Evolutionary conservation across 78 protist species (phyloP).

Genomic region (Speleostelium caveatum): DNA sequence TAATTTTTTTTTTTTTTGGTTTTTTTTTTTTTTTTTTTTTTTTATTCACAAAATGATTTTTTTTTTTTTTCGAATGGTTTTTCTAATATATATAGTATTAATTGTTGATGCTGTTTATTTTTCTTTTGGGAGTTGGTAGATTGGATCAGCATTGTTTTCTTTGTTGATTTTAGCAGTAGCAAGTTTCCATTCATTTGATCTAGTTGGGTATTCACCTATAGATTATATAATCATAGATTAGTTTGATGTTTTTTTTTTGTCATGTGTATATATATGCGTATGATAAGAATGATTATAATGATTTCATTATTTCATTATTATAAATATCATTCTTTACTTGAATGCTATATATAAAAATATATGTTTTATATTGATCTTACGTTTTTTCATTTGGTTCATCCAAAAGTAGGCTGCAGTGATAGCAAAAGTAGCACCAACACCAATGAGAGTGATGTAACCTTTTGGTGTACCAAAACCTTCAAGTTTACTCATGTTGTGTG

Average conservation of each 20-base stretch:
- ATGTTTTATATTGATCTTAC: background rate
- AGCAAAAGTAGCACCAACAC: conserved; percentile 38
- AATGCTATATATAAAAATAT: background rate
- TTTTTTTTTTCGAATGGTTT: background rate
- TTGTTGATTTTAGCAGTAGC: conserved; percentile 24
- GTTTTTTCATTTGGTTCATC: background rate
- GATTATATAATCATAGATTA: background rate
- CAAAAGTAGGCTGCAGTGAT: conserved; percentile 14
- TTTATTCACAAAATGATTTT: background rate
- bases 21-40: background rate
- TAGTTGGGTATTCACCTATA: conserved; percentile 52
- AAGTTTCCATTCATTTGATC: conserved; percentile 30
- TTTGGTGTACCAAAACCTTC: conserved; percentile 74
- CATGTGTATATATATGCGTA: background rate
- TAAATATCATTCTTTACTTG: background rate
- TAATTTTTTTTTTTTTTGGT: background rate
- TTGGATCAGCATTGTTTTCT: conserved; percentile 57
- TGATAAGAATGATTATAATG: background rate
- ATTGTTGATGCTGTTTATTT: conserved; percentile 5
- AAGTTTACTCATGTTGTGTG: conserved; percentile 28
- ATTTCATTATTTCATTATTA: background rate
- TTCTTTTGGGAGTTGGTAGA: conserved; percentile 32
- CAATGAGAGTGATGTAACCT: conserved; percentile 57
- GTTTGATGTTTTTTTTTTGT: too few species aligned
- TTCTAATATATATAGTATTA: background rate